Conservation (phyloP, 208 protist genomes). For the Trypanosoma vivax region DNA sequence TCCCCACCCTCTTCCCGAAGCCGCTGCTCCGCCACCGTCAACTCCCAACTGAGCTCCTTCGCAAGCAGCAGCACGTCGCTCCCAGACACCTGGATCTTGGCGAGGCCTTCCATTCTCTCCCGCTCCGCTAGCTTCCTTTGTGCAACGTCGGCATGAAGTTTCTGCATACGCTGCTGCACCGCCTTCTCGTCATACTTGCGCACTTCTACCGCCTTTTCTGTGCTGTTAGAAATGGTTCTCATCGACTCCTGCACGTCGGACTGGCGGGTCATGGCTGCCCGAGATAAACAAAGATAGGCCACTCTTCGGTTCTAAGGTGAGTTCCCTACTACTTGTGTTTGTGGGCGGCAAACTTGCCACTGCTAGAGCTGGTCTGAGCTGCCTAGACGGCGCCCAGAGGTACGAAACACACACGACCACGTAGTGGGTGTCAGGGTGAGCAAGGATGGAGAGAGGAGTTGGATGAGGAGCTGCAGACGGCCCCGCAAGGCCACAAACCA, state of each 20-base stretch:
- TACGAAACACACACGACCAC: constrained; percentile 19
- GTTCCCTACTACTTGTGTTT: neutral
- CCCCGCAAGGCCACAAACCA: too few relatives aligned
- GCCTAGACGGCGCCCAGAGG: constrained; percentile 22
- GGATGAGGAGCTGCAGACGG: neutral
- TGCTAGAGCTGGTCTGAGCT: too few relatives aligned
- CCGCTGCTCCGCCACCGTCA: constrained; percentile 24
- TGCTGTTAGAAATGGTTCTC: constrained; percentile 52
- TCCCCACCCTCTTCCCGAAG: constrained; percentile 64
- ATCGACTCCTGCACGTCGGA: constrained; percentile 74
- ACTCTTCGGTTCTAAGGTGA: neutral
- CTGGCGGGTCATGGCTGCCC: constrained; percentile 42
- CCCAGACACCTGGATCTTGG: constrained; percentile 28
- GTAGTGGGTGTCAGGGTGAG: too few relatives aligned
- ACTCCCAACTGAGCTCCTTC: constrained; percentile 26
- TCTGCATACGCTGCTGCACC: constrained; percentile 59
- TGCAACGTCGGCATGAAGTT: constrained; percentile 52
- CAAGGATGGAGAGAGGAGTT: too few relatives aligned
- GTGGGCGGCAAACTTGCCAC: constrained; percentile 11
- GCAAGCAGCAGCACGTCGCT: constrained; percentile 49
- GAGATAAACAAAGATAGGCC: neutral
- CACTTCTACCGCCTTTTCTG: constrained; percentile 61
- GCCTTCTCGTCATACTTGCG: constrained; percentile 68
- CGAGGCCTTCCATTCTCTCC: constrained; percentile 41
- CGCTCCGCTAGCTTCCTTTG: constrained; percentile 56